Evolutionary conservation across 2,329 filamentous ascomycete species (phyloP).

Genomic region (Aspergillus sp.): DNA sequence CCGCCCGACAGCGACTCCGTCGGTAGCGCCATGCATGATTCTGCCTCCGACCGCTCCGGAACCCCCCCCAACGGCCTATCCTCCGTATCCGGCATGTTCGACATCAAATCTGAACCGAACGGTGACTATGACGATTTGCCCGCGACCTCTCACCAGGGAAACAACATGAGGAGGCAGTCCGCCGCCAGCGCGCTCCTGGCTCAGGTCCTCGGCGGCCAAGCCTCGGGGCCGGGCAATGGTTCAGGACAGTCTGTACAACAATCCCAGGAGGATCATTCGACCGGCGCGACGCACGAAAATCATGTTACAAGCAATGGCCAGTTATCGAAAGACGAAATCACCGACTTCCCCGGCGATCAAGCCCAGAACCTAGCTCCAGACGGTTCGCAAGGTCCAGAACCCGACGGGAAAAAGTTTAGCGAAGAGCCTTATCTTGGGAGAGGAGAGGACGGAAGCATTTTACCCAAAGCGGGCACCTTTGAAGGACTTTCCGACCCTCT

Average conservation of each 20-base stretch:
- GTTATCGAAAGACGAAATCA: too few relatives aligned
- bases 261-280: not conserved
- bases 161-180: slow-evolving; percentile 29
- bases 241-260: too few relatives aligned
- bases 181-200: slow-evolving; percentile 34
- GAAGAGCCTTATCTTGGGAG: too few relatives aligned
- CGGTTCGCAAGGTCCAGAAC: too few relatives aligned
- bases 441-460: too few relatives aligned
- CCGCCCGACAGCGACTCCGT: slow-evolving; percentile 29
- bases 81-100: slow-evolving; percentile 17
- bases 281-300: too few relatives aligned
- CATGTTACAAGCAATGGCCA: not conserved
- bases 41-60: slow-evolving; percentile 16
- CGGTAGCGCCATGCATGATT: slow-evolving; percentile 30
- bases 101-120: slow-evolving; percentile 23
- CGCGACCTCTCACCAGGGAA: slow-evolving; percentile 16
- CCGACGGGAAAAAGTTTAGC: too few relatives aligned
- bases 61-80: slow-evolving; percentile 20
- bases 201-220: slow-evolving; percentile 31
- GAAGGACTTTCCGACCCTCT: slow-evolving; percentile 26
- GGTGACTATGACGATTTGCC: slow-evolving; percentile 13
- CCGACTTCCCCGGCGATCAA: too few relatives aligned
- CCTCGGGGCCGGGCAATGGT: not conserved
- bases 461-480: not conserved
- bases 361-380: too few relatives aligned